Conservation (phyloP, 148 eudicot species). For the Tetragonia tetragonoides region DNA sequence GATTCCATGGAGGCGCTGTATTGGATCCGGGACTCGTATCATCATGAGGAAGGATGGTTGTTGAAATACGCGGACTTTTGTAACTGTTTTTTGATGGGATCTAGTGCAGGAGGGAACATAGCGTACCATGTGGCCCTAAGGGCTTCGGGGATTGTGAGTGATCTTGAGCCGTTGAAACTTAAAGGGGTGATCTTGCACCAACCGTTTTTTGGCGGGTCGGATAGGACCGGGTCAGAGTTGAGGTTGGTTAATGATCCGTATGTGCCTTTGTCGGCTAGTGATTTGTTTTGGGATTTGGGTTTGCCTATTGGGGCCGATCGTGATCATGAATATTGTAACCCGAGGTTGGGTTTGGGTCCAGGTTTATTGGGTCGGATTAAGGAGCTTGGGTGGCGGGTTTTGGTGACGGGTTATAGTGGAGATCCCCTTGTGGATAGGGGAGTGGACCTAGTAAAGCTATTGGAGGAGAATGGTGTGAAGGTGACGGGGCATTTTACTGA, state of each 20-base stretch:
- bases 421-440: constrained; percentile 39
- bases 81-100: too few species aligned
- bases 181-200: constrained; percentile 34
- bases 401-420: constrained; percentile 33
- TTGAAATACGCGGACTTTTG: too few species aligned
- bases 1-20: too few species aligned
- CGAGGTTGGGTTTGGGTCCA: constrained; percentile 12
- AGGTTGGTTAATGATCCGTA: constrained; percentile 20
- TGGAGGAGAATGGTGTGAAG: constrained; percentile 26
- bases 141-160: neutral
- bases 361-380: constrained; percentile 5
- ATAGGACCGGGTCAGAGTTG: constrained; percentile 34
- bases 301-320: constrained; percentile 44
- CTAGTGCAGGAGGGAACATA: too few species aligned
- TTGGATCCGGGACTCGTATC: too few species aligned
- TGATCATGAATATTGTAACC: constrained; percentile 38
- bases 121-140: neutral
- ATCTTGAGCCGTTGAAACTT: constrained; percentile 22
- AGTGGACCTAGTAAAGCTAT: constrained; percentile 21
- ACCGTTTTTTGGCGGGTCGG: constrained; percentile 40
- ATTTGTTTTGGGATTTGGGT: constrained; percentile 50
- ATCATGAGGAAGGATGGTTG: too few species aligned
- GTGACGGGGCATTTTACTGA: constrained; percentile 13
- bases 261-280: constrained; percentile 37
- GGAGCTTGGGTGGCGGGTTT: constrained; percentile 35